Conservation (phyloP, 176 grass and related monocot genomes). For the Puya raimondii region DNA sequence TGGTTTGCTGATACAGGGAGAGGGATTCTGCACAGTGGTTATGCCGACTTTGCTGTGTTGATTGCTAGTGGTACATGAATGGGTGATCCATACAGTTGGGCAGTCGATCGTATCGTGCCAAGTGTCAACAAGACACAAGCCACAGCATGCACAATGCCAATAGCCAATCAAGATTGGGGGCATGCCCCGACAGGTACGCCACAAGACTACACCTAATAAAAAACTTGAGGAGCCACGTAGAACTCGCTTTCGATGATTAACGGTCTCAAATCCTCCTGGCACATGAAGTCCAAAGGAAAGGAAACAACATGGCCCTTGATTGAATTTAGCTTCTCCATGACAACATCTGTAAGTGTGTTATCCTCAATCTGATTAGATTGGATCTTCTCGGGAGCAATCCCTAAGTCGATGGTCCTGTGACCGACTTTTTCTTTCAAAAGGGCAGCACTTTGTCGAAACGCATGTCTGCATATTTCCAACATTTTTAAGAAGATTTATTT, state of each 20-base stretch:
- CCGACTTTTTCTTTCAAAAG: constrained; percentile 80
- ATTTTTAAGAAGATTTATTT: neutral
- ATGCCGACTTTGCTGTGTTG: too few relatives aligned
- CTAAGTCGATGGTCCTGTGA: constrained; percentile 76
- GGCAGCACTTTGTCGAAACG: constrained; percentile 61
- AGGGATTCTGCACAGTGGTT: too few relatives aligned
- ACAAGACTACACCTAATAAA: constrained; percentile 41
- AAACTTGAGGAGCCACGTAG: constrained; percentile 91
- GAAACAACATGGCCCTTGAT: constrained; percentile 81
- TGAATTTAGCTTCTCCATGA: constrained; percentile 59
- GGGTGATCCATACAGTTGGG: too few relatives aligned
- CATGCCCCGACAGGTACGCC: neutral
- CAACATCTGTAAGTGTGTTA: constrained; percentile 38
- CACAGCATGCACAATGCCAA: too few relatives aligned
- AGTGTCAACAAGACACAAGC: too few relatives aligned
- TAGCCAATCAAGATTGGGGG: too few relatives aligned
- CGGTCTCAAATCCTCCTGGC: constrained; percentile 88
- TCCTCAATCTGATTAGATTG: constrained; percentile 48
- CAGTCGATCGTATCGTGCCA: too few relatives aligned
- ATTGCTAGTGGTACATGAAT: too few relatives aligned
- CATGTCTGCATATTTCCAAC: constrained; percentile 32
- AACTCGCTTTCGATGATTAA: constrained; percentile 92
- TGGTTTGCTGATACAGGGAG: too few relatives aligned
- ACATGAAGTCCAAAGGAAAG: constrained; percentile 94
- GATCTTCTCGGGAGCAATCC: constrained; percentile 64